A percentile compares a stretch with the other conserved stretches of the same genome.
These are phyloP conservation scores for Aspergillus fructus DNA, from an alignment of 2,329 filamentous ascomycete genomes.

Conservation along the genomic window DNA sequence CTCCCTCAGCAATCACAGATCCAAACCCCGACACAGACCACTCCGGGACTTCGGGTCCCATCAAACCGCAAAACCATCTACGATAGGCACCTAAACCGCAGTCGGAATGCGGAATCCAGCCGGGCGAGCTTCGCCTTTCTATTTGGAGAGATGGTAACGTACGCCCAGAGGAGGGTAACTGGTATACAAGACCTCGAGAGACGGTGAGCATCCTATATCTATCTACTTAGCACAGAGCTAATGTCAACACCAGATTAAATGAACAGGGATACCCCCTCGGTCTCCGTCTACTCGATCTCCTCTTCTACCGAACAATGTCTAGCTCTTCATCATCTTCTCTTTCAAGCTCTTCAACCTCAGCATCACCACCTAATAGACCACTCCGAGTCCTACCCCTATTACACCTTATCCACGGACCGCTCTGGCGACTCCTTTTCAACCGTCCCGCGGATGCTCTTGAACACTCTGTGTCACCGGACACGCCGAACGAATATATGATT, in stretches of 20 bases:
- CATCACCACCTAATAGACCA: slow-evolving; percentile 70
- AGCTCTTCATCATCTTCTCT: slow-evolving; percentile 80
- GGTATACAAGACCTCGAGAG: slow-evolving; percentile 93
- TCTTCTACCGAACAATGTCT: slow-evolving; percentile 80
- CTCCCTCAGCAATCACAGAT: slow-evolving; percentile 41
- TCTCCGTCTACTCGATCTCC: slow-evolving; percentile 89
- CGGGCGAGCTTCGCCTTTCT: slow-evolving; percentile 93
- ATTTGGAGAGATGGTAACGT: slow-evolving; percentile 94
- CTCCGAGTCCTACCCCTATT: slow-evolving; percentile 87
- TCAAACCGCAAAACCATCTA: slow-evolving; percentile 97
- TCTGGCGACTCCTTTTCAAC: slow-evolving; percentile 90
- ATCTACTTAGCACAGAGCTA: background rate
- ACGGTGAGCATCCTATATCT: slow-evolving; percentile 56
- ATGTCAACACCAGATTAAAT: slow-evolving; percentile 65
- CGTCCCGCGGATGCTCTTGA: slow-evolving; percentile 91
- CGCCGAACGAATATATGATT: slow-evolving; percentile 97
- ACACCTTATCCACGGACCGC: slow-evolving; percentile 88
- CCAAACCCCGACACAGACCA: slow-evolving; percentile 47
- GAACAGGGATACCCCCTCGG: slow-evolving; percentile 90
- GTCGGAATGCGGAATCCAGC: slow-evolving; percentile 83
- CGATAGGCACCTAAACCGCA: slow-evolving; percentile 88
- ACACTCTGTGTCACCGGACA: slow-evolving; percentile 76
- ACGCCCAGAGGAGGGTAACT: slow-evolving; percentile 85
- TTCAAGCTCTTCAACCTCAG: slow-evolving; percentile 74
- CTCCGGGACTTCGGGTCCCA: slow-evolving; percentile 73